Base-by-base conservation (phyloP, 2,329 filamentous ascomycete genomes). In the Raffaelea deltoideospora region DNA sequence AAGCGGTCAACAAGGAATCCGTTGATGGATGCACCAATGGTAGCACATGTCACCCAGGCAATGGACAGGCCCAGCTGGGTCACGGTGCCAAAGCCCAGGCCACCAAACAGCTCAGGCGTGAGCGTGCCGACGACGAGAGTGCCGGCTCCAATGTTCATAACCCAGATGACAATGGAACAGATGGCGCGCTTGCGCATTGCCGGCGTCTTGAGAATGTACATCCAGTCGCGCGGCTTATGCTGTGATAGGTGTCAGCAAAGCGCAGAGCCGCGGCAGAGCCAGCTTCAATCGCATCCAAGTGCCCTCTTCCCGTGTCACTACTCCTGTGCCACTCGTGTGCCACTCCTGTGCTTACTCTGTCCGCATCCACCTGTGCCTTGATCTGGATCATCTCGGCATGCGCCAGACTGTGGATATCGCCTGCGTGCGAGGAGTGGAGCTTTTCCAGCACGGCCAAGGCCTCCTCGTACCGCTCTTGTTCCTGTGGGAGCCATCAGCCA, bases 91-190 rank as follows among this genome's bases (percentile, higher is more conserved):
- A 34, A 34, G 32, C 32, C 32, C 13, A 34, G 32, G 5, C 14
- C 9, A 15, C 32, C 32, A 21, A 34, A 24, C 14, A 34, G 32
- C 4, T 21, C 26, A n/a, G 32, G 32, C 8, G 26, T 34, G 21
- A 34, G 32, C 21, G 24, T 34, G 22, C 21, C 32, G 13, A 34
- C 26, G 32, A 22, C 32, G 13, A 22, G 24, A 22, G 26, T 34
- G 23, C 32, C 32, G 22, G 32, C 26, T 14, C 32, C 32, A 15
- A 24, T 14, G 21, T 22, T 22, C 32, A 34, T 34, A 15, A 34
- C 32, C 32, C 32, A 34, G 10, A 34, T 21, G 14, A 34, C 21
- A 22, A 34, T 26, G 32, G 32, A 34, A 22, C 32, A 34, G n/a
- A 9, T 24, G 32, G 32, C 32, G 15, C 32, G 32, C 32, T 34